These are phyloP conservation scores for Trichoderma parareesei DNA, from an alignment of 495 filamentous ascomycete species.

Conservation along the genomic window DNA sequence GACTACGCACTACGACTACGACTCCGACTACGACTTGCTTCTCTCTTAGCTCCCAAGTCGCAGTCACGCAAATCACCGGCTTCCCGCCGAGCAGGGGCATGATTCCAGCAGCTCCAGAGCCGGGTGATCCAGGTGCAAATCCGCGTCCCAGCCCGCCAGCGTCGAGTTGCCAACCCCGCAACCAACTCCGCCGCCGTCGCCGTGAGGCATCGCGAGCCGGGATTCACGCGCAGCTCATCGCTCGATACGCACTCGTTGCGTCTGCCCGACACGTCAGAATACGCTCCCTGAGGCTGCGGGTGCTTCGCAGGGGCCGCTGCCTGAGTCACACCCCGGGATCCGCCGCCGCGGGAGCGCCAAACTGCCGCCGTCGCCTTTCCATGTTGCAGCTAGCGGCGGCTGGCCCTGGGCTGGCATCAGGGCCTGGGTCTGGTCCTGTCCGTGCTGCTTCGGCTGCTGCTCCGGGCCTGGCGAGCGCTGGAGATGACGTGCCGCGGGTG, in stretches of 20 bases:
- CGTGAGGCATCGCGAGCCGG: too few relatives aligned
- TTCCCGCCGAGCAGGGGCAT: too few relatives aligned
- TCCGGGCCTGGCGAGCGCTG: neutral
- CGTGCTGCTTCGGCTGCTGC: neutral
- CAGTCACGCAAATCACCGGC: too few relatives aligned
- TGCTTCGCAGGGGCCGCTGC: neutral
- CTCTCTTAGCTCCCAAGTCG: too few relatives aligned
- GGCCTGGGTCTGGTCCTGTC: neutral
- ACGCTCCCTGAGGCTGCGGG: neutral
- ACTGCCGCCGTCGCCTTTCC: conserved; percentile 4
- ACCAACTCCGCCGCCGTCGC: too few relatives aligned
- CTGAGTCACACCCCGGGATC: conserved; percentile 2
- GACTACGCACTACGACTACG: too few relatives aligned
- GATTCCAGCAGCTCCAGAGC: too few relatives aligned
- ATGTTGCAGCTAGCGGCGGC: conserved; percentile 1
- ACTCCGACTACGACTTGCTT: too few relatives aligned
- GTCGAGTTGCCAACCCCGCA: too few relatives aligned
- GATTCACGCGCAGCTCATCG: too few relatives aligned
- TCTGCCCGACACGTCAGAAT: neutral
- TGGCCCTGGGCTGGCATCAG: neutral
- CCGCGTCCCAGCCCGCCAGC: too few relatives aligned
- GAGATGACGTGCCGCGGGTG: neutral
- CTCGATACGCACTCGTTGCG: neutral
- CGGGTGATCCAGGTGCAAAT: too few relatives aligned
- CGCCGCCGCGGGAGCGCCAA: neutral